Evolutionary conservation across 352 stramenopile genomes (phyloP), one percentile per base, ranked within the genome.

Genomic region (Pythium myriotylum): DNA sequence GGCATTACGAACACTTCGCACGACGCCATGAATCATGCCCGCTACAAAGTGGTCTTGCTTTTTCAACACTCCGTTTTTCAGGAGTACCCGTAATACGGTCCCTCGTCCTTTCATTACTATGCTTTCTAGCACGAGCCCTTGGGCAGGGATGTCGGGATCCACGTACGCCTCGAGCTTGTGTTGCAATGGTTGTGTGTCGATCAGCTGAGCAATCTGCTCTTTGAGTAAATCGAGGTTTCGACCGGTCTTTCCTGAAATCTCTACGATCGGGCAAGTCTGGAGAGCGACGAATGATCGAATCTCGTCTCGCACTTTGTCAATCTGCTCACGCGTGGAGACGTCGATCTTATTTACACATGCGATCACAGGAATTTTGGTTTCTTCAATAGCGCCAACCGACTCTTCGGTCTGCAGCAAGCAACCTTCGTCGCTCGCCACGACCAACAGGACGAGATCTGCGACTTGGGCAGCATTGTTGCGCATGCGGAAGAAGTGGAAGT

Each of bases 401-500:
- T 99, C 98, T 23, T 96, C 84, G 14, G 98, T 99, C 79, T 99
- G 98, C 52, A 98, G 76, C 53, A 97, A 92, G 46, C 99, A 86
- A n/a, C 97, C 96, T 87, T 99, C 98, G 74, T 99, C 97, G 0
- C 94, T 97, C 0, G 97, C 97, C 5, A 99, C 93, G 27, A 99
- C 96, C 3, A 99, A 72, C 56, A 97, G 46, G 17, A 99, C 90
- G 2, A 99, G 88, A 61, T 99, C 98, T 6, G 98, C 98, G n/a
- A 99, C 92, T 47, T 98, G 95, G 1, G 97, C 96, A 6, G 97
- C 97, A 45, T 92, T 92, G 49, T 91, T 88, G 35, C 98, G 87
- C 97, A 99, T 99, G 29, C 96, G 91, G n/a, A 95, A 98, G 72
- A 99, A 99, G 55, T 98, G 97, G 39, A 98, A 98, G 68, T 99